Evolutionary conservation across 371 early-diverging fungal genomes (phyloP), one percentile per base, ranked within the genome.

Genomic region (Apophysomyces trapeziformis): DNA sequence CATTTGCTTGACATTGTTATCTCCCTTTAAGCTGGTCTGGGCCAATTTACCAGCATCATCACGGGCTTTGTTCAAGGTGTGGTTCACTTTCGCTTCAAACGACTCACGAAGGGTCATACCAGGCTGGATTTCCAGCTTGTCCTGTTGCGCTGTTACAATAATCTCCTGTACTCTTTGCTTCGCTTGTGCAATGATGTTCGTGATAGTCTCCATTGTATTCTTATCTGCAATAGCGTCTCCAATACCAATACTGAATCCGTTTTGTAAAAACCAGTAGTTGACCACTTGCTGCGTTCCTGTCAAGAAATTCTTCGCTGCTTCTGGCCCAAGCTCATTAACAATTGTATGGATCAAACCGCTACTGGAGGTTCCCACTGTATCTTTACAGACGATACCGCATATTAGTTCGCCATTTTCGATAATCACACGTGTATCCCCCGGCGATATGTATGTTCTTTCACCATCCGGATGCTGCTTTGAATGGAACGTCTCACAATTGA

Each of bases 1-100:
- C 99, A 99, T 99, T 76, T 96, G 95, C 69, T 96, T 96, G 66
- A 99, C 95, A 80, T 99, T 99, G 89, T 99, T 99, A 70, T 89
- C 88, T 68, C 93, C 92, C 71, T 92, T 92, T 69, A 99, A 87
- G 69, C 89, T 91, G 66, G 87, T 87, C 74, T 96, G 94, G 8
- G 98, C 98, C 75, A 84, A 80, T 71, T 93, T 94, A 75, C 99
- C 99, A 57, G 97, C 94, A 64, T 92, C 88, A 74, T 99, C 99
- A 90, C 99, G 95, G 39, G 99, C 99, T 57, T 87, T 90, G 84
- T 99, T 99, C 66, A 99, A 83, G 16, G 92, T 92, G 39, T 87
- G 78, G 70, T 96, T 99, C 74, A 99, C 95, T 61, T 88, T 84
- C 57, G 90, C 84, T 82, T 99, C 99, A 77, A 99, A 99, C 5